phyloP scores from a whole-genome alignment of 768 basidiomycete species.

The Lactifluus subvellereus region DNA sequence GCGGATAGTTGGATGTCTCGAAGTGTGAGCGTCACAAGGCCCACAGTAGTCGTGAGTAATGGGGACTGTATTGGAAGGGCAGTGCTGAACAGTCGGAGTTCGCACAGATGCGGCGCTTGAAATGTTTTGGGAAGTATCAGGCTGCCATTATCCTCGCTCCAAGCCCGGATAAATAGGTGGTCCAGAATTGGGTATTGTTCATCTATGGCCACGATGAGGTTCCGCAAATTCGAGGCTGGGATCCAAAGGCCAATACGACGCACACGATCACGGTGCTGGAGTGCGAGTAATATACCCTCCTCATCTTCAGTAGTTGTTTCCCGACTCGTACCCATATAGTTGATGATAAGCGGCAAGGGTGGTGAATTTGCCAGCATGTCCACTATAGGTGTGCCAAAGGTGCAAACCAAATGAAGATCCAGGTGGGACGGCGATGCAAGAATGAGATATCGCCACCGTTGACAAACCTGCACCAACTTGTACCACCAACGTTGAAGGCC shows the following conservation, averaged over 20 bases:
- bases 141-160: no score
- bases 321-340: background rate
- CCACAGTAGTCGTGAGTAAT: no score
- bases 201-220: background rate
- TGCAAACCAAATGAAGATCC: background rate
- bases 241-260: background rate
- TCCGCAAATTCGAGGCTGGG: background rate
- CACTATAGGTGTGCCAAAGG: background rate
- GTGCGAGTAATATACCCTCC: background rate
- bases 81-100: background rate
- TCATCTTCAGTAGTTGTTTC: background rate
- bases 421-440: background rate
- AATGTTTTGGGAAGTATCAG: no score
- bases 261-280: background rate
- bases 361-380: no score
- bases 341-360: background rate
- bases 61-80: background rate
- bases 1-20: background rate
- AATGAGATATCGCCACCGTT: background rate
- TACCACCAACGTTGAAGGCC: no score
- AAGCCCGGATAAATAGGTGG: background rate
- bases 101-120: background rate
- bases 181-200: background rate
- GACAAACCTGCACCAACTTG: no score
- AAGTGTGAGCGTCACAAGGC: background rate